Conservation (phyloP, 169 alveolate species). For the Plasmodium falciparum region DNA sequence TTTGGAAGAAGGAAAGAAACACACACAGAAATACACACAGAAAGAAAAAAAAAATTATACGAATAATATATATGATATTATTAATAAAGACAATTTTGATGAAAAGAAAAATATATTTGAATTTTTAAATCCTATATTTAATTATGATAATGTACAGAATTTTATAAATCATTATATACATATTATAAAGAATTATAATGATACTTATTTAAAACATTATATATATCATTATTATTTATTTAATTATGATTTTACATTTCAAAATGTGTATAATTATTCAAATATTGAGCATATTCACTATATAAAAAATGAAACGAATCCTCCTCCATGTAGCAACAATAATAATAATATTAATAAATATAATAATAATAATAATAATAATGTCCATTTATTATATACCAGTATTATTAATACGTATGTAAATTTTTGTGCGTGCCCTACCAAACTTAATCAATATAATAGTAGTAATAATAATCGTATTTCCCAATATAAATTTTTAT, state of each 20-base stretch:
- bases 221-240: constrained; percentile 60
- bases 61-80: neutral
- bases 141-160: constrained; percentile 43
- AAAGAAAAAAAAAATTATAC: neutral
- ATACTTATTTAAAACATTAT: constrained; percentile 61
- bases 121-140: constrained; percentile 49
- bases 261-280: constrained; percentile 43
- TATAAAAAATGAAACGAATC: constrained; percentile 9
- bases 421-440: constrained; percentile 18
- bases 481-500: neutral
- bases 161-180: constrained; percentile 47
- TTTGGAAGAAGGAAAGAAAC: neutral
- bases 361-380: neutral
- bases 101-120: constrained; percentile 54
- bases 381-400: constrained; percentile 32
- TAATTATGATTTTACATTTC: constrained; percentile 66
- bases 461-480: neutral
- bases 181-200: constrained; percentile 50
- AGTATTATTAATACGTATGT: constrained; percentile 55
- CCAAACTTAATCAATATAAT: neutral
- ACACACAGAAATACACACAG: no score
- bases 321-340: neutral
- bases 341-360: neutral
- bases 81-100: constrained; percentile 43
- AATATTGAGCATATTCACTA: constrained; percentile 67